These are phyloP conservation scores for Penicillium occitanis DNA, from an alignment of 2,329 filamentous ascomycete species.

Conservation along the genomic window DNA sequence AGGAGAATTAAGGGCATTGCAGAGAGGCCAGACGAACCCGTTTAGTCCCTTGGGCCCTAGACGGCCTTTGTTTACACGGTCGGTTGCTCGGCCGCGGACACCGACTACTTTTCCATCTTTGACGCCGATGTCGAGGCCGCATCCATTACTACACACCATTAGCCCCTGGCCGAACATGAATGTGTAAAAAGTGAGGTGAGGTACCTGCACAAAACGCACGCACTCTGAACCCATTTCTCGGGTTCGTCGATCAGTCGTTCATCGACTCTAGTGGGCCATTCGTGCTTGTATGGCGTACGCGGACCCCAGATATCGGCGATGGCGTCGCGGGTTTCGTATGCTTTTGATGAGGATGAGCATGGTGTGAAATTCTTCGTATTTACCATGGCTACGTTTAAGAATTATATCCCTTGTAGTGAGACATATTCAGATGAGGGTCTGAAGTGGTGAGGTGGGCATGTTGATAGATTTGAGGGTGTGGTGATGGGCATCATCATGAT, in stretches of 20 bases:
- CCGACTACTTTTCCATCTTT: slow-evolving; percentile 40
- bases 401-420: not conserved
- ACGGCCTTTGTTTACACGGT: slow-evolving; percentile 39
- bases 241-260: slow-evolving; percentile 32
- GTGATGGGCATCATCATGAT: not conserved
- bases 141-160: slow-evolving; percentile 34
- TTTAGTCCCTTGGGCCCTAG: slow-evolving; percentile 39
- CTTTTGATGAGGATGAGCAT: not conserved
- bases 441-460: not conserved
- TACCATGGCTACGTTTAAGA: not conserved
- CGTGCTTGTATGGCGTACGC: slow-evolving; percentile 36
- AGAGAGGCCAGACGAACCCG: slow-evolving; percentile 26
- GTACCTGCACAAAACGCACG: slow-evolving; percentile 42
- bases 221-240: slow-evolving; percentile 43
- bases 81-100: slow-evolving; percentile 35
- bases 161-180: not conserved
- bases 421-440: not conserved
- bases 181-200: not conserved
- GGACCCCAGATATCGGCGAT: slow-evolving; percentile 36
- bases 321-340: slow-evolving; percentile 29
- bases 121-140: slow-evolving; percentile 38
- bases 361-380: not conserved
- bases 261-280: slow-evolving; percentile 38
- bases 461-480: not conserved
- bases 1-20: not conserved